Conservation (phyloP, 148 eudicot genomes). For the Polygonum maritimum region DNA sequence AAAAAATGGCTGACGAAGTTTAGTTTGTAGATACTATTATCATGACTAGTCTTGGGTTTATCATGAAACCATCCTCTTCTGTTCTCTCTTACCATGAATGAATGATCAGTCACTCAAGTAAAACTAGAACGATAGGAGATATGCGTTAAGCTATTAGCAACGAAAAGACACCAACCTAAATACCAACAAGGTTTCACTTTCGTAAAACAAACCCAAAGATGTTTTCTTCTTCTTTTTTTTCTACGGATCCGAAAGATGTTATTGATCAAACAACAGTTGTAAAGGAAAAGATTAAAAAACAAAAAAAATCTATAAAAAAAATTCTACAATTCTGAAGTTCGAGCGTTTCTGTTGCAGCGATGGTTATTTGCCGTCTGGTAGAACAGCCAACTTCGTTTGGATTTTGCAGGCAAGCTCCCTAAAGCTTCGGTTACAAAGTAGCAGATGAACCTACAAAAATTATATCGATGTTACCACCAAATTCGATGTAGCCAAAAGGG, state of each 20-base stretch:
- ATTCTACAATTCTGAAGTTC: neutral
- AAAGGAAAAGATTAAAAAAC: neutral
- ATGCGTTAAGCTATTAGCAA: too few relatives aligned
- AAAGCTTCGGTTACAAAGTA: neutral
- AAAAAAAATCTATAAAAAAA: neutral
- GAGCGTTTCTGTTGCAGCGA: neutral
- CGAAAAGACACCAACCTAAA: too few relatives aligned
- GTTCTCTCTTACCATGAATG: too few relatives aligned
- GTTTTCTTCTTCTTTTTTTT: too few relatives aligned
- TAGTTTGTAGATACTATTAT: too few relatives aligned
- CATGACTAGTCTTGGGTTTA: too few relatives aligned
- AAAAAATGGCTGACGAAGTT: too few relatives aligned
- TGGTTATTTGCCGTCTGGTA: neutral
- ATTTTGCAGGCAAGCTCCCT: neutral
- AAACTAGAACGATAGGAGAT: too few relatives aligned
- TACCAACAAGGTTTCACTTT: neutral
- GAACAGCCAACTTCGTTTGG: neutral
- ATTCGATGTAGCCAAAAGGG: neutral
- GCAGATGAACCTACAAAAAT: neutral
- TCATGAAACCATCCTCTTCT: too few relatives aligned
- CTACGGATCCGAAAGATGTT: neutral
- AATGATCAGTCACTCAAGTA: too few relatives aligned
- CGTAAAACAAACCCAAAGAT: neutral
- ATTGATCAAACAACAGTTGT: neutral
- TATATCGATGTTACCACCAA: neutral